These are phyloP conservation scores for Acacia confusa DNA, from an alignment of 306 rosid genomes.

Conservation along the genomic window DNA sequence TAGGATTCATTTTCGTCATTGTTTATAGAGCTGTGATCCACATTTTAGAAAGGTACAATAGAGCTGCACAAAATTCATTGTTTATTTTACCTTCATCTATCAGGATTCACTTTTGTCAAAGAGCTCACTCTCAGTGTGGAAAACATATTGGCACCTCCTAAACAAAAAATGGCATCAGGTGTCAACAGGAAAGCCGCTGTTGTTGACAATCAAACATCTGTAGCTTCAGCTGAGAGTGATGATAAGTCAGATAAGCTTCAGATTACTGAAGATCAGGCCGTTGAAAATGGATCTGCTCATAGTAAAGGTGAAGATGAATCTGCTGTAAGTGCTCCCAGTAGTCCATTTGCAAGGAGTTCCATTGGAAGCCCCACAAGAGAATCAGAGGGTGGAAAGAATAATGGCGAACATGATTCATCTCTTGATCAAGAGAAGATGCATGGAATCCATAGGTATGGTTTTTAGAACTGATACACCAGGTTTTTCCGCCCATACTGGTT, in stretches of 20 bases:
- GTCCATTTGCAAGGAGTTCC: conserved; percentile 72
- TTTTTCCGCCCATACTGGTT: conserved; percentile 16
- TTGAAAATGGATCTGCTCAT: conserved; percentile 70
- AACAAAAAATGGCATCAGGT: conserved; percentile 48
- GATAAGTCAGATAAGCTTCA: conserved; percentile 55
- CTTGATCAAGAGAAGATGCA: conserved; percentile 45
- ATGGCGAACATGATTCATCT: conserved; percentile 64
- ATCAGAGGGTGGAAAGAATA: conserved; percentile 54
- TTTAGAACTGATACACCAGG: conserved; percentile 17
- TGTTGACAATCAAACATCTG: conserved; percentile 53
- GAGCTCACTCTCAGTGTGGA: conserved; percentile 89
- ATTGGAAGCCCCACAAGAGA: conserved; percentile 74
- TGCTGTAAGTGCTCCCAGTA: conserved; percentile 69
- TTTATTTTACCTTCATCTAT: conserved; percentile 31
- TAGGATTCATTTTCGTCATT: conserved; percentile 51
- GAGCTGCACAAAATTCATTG: conserved; percentile 22
- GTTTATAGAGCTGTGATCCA: neutral
- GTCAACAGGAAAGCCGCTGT: conserved; percentile 40
- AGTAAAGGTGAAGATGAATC: conserved; percentile 62
- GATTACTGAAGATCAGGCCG: conserved; percentile 52
- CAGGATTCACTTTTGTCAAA: conserved; percentile 85
- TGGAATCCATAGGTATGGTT: conserved; percentile 70
- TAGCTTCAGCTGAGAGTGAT: conserved; percentile 51
- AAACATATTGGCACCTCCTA: conserved; percentile 72
- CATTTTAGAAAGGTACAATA: neutral